phyloP scores from a whole-genome alignment of 129 eudicot genomes.

The Flaveria brownii region DNA sequence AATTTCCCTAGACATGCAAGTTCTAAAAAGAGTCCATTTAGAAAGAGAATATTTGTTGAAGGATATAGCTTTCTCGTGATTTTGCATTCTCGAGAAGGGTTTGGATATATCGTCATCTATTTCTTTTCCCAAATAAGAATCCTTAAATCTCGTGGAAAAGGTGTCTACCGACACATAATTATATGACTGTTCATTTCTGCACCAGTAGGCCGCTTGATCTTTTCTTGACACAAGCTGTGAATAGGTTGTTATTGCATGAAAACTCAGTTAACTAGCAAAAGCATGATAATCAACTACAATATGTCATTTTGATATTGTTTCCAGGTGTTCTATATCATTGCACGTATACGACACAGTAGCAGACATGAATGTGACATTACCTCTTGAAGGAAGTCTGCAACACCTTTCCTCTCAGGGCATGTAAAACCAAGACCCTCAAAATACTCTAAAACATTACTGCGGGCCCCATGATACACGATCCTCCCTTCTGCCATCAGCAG shows the following conservation, averaged over 20 bases:
- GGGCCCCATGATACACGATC: slow-evolving; percentile 73
- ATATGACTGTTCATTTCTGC: slow-evolving; percentile 33
- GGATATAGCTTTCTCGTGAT: slow-evolving; percentile 47
- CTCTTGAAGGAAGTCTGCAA: slow-evolving; percentile 95
- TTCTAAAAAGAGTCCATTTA: slow-evolving; percentile 60
- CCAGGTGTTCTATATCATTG: not conserved
- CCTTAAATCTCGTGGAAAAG: slow-evolving; percentile 47
- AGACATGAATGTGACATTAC: slow-evolving; percentile 35
- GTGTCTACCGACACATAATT: slow-evolving; percentile 45
- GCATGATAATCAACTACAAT: not conserved
- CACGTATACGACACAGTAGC: not conserved
- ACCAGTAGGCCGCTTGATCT: slow-evolving; percentile 73
- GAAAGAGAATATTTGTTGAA: slow-evolving; percentile 54
- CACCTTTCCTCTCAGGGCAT: slow-evolving; percentile 89
- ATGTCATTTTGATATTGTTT: not conserved
- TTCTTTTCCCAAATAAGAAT: slow-evolving; percentile 44
- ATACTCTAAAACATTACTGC: slow-evolving; percentile 54
- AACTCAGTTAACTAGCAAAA: too few species aligned
- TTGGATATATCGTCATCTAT: slow-evolving; percentile 42
- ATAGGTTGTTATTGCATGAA: not conserved
- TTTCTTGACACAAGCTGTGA: slow-evolving; percentile 65
- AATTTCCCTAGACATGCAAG: slow-evolving; percentile 65
- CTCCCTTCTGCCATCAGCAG: slow-evolving; percentile 85
- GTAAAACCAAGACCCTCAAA: slow-evolving; percentile 63
- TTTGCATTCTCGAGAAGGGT: slow-evolving; percentile 42